Conservation (phyloP, 768 basidiomycete species). For the Suillus subaureus region DNA sequence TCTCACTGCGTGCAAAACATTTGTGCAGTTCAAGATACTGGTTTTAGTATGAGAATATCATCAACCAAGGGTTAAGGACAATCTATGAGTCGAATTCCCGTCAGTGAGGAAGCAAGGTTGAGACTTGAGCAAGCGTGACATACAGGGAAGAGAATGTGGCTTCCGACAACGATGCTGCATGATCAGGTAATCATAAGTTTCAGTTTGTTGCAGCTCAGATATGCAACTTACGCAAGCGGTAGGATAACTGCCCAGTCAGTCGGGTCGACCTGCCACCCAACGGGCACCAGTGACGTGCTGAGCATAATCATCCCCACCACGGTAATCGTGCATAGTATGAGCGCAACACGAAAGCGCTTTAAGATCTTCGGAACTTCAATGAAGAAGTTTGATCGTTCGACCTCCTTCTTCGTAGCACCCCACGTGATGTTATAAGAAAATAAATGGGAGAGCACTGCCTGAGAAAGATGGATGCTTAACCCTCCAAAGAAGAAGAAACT, state of each 20-base stretch:
- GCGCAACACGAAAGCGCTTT: conserved; percentile 72
- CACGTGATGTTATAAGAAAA: conserved; percentile 70
- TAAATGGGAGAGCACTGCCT: conserved; percentile 66
- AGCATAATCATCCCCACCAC: conserved; percentile 62
- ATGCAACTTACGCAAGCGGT: conserved; percentile 66
- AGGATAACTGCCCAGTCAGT: conserved; percentile 74
- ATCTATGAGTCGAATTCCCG: conserved; percentile 52
- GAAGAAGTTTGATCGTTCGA: conserved; percentile 82
- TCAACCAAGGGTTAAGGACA: conserved; percentile 85
- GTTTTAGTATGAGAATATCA: conserved; percentile 69
- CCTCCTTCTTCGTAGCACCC: conserved; percentile 59
- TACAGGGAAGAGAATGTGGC: conserved; percentile 78
- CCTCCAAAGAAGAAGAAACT: conserved; percentile 84
- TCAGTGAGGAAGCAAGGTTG: conserved; percentile 16
- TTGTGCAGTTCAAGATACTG: background rate
- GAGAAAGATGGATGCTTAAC: conserved; percentile 67
- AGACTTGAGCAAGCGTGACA: conserved; percentile 28
- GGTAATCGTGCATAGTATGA: conserved; percentile 53
- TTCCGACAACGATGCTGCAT: conserved; percentile 56
- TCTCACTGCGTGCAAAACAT: too few relatives aligned
- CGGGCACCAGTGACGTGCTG: conserved; percentile 53
- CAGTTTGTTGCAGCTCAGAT: conserved; percentile 1
- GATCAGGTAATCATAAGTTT: background rate
- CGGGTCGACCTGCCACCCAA: conserved; percentile 63
- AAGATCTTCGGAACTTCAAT: conserved; percentile 79